Percentiles rank a stretch among this genome's conserved stretches.
phyloP scores from a whole-genome alignment of 2,329 filamentous ascomycete genomes.

The Myriosclerotinia curreyana region DNA sequence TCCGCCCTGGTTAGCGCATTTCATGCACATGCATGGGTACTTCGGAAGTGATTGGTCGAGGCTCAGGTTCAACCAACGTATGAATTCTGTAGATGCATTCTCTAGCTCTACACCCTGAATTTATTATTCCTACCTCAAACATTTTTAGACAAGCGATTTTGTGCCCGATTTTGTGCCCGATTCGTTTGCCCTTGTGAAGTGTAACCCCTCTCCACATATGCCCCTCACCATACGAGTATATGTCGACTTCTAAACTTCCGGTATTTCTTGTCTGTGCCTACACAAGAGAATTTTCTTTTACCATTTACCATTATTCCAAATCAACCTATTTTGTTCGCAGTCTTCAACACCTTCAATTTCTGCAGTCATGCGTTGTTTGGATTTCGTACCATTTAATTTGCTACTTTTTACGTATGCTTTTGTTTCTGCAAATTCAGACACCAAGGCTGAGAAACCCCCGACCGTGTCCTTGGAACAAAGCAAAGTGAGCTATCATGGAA shows the following conservation, averaged over 20 bases:
- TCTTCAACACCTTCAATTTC: background rate
- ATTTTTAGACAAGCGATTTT: background rate
- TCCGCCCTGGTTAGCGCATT: background rate
- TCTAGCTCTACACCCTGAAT: background rate
- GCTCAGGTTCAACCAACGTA: background rate
- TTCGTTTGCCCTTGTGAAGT: background rate
- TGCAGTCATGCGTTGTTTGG: background rate
- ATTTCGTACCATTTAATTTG: background rate
- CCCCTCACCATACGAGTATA: background rate
- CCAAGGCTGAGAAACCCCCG: background rate
- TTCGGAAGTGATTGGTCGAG: background rate
- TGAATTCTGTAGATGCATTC: background rate
- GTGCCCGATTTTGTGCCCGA: background rate
- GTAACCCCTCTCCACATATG: background rate
- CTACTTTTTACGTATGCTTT: background rate
- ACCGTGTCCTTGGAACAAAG: background rate
- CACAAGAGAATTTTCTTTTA: background rate
- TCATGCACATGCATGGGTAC: background rate
- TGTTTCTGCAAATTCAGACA: background rate
- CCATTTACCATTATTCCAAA: background rate
- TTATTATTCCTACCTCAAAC: background rate
- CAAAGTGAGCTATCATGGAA: slow-evolving; percentile 5
- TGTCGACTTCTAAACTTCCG: background rate
- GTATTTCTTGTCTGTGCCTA: background rate
- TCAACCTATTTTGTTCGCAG: background rate